Percentiles rank a stretch among this genome's conserved stretches.
Conservation (phyloP, 2,329 filamentous ascomycete genomes). For the Scorias spongiosa region DNA sequence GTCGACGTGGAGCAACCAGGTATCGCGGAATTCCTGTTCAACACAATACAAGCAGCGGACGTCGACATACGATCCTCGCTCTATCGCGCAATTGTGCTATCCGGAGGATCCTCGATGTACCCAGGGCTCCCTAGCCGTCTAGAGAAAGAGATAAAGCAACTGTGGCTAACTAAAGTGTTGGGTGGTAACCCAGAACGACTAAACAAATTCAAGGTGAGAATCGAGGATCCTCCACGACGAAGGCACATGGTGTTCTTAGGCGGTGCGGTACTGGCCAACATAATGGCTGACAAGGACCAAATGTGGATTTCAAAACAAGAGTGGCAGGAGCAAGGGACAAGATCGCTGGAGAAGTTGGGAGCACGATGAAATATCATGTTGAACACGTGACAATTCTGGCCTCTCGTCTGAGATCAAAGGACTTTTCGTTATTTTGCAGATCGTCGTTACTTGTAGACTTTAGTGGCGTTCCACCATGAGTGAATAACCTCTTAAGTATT, state of each 20-base stretch:
- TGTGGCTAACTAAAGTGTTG: constrained; percentile 88
- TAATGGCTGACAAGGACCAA: constrained; percentile 96
- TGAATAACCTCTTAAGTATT: neutral
- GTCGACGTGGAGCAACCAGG: constrained; percentile 96
- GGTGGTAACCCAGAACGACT: constrained; percentile 83
- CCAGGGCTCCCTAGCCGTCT: constrained; percentile 83
- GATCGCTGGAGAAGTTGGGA: constrained; percentile 81
- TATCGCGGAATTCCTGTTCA: constrained; percentile 94
- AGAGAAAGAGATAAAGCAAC: constrained; percentile 97
- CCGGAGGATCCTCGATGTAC: constrained; percentile 97
- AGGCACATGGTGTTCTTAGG: constrained; percentile 99
- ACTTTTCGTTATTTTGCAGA: neutral
- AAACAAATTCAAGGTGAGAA: constrained; percentile 97
- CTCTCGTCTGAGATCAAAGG: neutral
- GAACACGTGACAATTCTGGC: neutral
- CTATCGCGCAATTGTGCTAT: constrained; percentile 95
- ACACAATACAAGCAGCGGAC: constrained; percentile 92
- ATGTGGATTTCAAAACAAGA: constrained; percentile 99
- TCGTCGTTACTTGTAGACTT: neutral
- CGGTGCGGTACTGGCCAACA: constrained; percentile 89
- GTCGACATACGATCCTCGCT: constrained; percentile 87
- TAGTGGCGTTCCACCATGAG: neutral
- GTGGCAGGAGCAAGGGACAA: constrained; percentile 83
- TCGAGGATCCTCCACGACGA: constrained; percentile 90
- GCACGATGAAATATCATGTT: constrained; percentile 44